phyloP scores from a whole-genome alignment of 1,284 basidiomycete genomes.

The Laetiporus sulphureus region DNA sequence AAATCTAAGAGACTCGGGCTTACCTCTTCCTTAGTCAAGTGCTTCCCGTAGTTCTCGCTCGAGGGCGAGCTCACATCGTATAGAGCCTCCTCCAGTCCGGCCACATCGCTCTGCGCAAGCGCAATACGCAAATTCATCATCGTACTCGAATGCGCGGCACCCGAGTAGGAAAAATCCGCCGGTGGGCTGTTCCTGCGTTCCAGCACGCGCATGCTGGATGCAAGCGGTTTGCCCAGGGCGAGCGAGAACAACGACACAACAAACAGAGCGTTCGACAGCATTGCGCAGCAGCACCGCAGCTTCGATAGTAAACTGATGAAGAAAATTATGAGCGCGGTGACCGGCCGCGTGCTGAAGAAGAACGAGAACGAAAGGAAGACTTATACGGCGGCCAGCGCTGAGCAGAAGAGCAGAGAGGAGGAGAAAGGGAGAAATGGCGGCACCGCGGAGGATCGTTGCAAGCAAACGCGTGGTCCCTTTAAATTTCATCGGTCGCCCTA shows the following conservation, averaged over 20 bases:
- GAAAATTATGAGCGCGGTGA: too few species aligned
- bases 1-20: background rate
- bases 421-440: too few species aligned
- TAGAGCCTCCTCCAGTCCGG: slow-evolving; percentile 29
- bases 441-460: too few species aligned
- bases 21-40: slow-evolving; percentile 30
- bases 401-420: too few species aligned
- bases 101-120: slow-evolving; percentile 27
- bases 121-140: slow-evolving; percentile 28
- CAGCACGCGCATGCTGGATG: slow-evolving; percentile 23
- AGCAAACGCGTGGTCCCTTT: too few species aligned
- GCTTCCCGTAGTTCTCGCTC: slow-evolving; percentile 26
- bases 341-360: too few species aligned
- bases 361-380: too few species aligned
- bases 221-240: slow-evolving; percentile 20
- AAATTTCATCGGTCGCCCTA: too few species aligned
- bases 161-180: slow-evolving; percentile 22
- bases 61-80: slow-evolving; percentile 30
- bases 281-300: too few species aligned
- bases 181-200: slow-evolving; percentile 22
- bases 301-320: too few species aligned
- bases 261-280: slow-evolving; percentile 10
- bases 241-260: slow-evolving; percentile 20
- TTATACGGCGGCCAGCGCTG: too few species aligned
- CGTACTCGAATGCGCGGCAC: slow-evolving; percentile 21